Conservation (phyloP, 768 basidiomycete genomes). For the Rhizopogon vinicolor region DNA sequence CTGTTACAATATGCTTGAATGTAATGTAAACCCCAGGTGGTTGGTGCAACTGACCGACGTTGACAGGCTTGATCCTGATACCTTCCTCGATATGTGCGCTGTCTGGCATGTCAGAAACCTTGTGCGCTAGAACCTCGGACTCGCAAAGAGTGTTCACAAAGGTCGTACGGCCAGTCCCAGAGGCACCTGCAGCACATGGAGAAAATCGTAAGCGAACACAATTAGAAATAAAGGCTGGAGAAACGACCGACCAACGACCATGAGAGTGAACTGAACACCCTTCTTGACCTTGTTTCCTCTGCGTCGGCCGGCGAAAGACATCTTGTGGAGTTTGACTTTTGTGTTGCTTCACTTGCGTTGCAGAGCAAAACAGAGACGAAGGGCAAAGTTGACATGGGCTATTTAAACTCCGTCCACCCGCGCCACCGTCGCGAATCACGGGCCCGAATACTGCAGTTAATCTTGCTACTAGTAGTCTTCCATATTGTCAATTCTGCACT, state of each 20-base stretch:
- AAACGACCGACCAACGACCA: slow-evolving; percentile 85
- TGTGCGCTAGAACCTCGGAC: slow-evolving; percentile 86
- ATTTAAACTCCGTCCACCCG: slow-evolving; percentile 28
- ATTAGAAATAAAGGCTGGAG: not conserved
- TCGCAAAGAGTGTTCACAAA: slow-evolving; percentile 99
- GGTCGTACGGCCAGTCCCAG: slow-evolving; percentile 95
- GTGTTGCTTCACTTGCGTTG: slow-evolving; percentile 20
- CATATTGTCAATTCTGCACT: not conserved
- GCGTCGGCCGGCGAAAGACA: slow-evolving; percentile 85
- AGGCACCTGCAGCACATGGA: slow-evolving; percentile 62
- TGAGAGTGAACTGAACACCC: slow-evolving; percentile 96
- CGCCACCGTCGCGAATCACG: slow-evolving; percentile 29
- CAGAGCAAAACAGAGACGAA: slow-evolving; percentile 25
- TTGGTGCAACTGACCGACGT: slow-evolving; percentile 59
- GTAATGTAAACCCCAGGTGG: not conserved
- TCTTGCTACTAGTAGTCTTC: not conserved
- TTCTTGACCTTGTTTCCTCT: slow-evolving; percentile 97
- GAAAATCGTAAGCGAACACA: slow-evolving; percentile 12
- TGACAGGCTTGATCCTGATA: slow-evolving; percentile 91
- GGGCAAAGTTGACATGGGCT: slow-evolving; percentile 24
- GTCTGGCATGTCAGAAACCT: slow-evolving; percentile 78
- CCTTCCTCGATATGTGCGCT: slow-evolving; percentile 92
- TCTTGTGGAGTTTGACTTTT: slow-evolving; percentile 30
- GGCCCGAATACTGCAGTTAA: not conserved
- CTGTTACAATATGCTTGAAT: slow-evolving; percentile 34